Conservation (phyloP, 163 green algal species). For the Trebouxiophyceae sp. region DNA sequence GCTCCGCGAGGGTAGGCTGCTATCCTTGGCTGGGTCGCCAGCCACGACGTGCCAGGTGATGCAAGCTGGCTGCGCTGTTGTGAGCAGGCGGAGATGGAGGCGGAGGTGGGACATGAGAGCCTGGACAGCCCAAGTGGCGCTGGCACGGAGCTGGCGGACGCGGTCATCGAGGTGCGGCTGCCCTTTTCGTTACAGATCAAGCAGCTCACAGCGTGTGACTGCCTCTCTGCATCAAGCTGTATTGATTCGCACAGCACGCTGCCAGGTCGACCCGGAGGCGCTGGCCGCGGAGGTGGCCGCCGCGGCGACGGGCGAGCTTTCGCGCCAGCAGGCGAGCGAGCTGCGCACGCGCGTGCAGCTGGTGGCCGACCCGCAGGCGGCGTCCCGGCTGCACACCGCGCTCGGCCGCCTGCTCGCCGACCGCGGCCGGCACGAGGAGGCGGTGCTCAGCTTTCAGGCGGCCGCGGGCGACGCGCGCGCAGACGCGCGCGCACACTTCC, state of each 20-base stretch:
- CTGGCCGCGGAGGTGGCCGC: background rate
- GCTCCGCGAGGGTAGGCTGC: background rate
- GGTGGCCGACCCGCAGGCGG: background rate
- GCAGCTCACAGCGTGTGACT: background rate
- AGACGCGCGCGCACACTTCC: slow-evolving; percentile 34
- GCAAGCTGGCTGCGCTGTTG: background rate
- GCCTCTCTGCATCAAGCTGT: background rate
- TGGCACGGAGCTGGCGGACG: background rate
- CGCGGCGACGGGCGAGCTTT: background rate
- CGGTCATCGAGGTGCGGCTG: background rate
- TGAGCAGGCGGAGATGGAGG: background rate
- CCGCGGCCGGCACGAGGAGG: background rate
- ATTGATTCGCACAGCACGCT: background rate
- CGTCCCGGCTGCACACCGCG: background rate
- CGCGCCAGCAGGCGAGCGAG: background rate
- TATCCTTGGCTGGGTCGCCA: background rate
- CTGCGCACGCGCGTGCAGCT: background rate
- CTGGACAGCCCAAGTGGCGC: background rate
- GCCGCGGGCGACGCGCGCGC: background rate
- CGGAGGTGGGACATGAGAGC: background rate
- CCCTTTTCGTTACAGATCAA: background rate
- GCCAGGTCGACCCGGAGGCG: background rate
- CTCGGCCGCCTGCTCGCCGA: background rate
- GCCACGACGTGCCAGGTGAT: background rate
- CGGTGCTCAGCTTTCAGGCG: background rate